Base-by-base conservation (phyloP, 768 basidiomycete species). In the Jaapia argillacea region DNA sequence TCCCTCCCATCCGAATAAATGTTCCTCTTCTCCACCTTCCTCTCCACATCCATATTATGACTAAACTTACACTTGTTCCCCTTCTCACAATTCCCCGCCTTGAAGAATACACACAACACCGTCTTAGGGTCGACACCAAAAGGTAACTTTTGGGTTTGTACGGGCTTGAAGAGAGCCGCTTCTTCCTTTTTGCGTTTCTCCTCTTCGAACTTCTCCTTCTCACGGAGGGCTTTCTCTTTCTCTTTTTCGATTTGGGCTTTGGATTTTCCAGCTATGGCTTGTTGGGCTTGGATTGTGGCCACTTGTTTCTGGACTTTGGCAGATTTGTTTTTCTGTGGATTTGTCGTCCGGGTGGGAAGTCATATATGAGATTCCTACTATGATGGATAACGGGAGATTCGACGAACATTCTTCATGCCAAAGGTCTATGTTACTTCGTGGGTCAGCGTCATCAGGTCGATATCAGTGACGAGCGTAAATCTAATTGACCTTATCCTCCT, bases 61-160 rank as follows among this genome's bases (percentile, higher is more conserved):
- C 91, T 93, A 66, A 96, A 98, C 71, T 94, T 97, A 69, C 96
- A 98, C 67, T 89, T 90, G 60, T 53, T 78, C 21, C 90, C 94
- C 70, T 97, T 98, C 21, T 94, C 91, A 58, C 94, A 99, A 40
- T 65, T 72, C 3, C 94, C 93, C 10, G 86, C 83, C 65, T 97
- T 97, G 73, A 72, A 92, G 69, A 82, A 97, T 22, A 74, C 82
- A 59, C 96, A 98, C 25, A 98, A 69, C 25, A 98, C 68, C 12
- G 88, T 91, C 73, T 96, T 97, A 22, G 93, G 94, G 63, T 98
- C 93, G 37, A 92, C 90, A 20, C 94, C 94, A 46, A 94, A 90
- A 0, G 94, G 89, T 35, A 98, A 74, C 58, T 87, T 91, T 69
- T 91, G 89, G 41, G 67, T 56, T 58, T 86, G 81, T 40, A 81